These are phyloP conservation scores for Moniliella sp. DNA, from an alignment of 1,284 basidiomycete species.

Conservation along the genomic window DNA sequence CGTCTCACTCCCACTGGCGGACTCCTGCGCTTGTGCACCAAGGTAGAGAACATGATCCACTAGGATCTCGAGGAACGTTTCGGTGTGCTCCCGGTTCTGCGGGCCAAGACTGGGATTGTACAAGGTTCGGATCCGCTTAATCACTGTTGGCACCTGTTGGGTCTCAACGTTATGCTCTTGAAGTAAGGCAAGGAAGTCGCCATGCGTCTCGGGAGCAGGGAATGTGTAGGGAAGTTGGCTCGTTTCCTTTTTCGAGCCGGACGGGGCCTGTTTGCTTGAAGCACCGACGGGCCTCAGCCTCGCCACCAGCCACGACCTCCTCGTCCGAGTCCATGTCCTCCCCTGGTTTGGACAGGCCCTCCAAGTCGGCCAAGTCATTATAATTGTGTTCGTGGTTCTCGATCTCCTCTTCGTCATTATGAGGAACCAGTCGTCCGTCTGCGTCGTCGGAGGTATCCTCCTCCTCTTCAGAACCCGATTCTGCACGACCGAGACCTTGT, in stretches of 20 bases:
- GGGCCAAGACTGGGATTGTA: constrained; percentile 73
- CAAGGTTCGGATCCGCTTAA: constrained; percentile 71
- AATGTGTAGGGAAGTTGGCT: constrained; percentile 60
- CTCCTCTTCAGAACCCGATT: too few relatives aligned
- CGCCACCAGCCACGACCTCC: background rate
- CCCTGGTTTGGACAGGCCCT: constrained; percentile 13
- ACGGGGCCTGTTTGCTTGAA: constrained; percentile 1
- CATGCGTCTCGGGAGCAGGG: constrained; percentile 61
- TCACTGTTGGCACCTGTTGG: constrained; percentile 52
- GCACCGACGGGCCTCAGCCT: background rate
- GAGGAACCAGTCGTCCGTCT: too few relatives aligned
- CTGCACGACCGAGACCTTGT: constrained; percentile 11
- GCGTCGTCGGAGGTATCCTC: too few relatives aligned
- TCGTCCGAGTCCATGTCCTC: constrained; percentile 23
- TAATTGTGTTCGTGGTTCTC: constrained; percentile 31
- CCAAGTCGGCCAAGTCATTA: constrained; percentile 15
- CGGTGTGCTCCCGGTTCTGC: constrained; percentile 64
- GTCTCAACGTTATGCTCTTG: constrained; percentile 40
- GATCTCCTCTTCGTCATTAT: constrained; percentile 1
- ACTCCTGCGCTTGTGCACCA: constrained; percentile 7
- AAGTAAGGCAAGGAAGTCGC: constrained; percentile 65
- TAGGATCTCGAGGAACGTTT: constrained; percentile 51
- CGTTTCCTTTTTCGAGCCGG: constrained; percentile 1
- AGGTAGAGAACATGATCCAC: constrained; percentile 68
- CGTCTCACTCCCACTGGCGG: too few relatives aligned